Conservation (phyloP, 2,329 filamentous ascomycete species). For the Tolypocladium cylindrosporum region DNA sequence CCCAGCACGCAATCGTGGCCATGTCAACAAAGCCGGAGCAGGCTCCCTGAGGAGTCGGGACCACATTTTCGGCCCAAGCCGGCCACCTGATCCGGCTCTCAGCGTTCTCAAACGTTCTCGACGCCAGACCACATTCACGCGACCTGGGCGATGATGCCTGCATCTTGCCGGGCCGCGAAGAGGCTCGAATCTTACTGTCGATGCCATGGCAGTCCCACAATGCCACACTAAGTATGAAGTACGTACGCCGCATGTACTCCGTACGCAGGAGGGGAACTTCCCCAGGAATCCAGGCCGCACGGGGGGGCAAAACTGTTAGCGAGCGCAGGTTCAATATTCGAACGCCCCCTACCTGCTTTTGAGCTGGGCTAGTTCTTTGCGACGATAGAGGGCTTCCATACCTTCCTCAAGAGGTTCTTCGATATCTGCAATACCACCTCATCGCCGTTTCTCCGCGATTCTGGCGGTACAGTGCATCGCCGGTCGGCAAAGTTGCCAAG, state of each 20-base stretch:
- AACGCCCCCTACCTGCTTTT: background rate
- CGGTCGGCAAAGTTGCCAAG: background rate
- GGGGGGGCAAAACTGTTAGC: no score
- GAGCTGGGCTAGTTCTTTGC: background rate
- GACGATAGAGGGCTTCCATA: background rate
- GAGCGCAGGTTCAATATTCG: background rate
- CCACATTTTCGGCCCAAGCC: background rate
- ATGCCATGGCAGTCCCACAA: background rate
- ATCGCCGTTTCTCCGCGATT: slow-evolving; percentile 3
- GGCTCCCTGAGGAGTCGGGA: background rate
- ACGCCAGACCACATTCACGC: background rate
- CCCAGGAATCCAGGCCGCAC: background rate
- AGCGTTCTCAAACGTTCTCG: background rate
- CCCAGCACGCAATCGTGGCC: background rate
- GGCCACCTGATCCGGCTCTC: background rate
- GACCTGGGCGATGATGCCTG: background rate
- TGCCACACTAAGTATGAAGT: background rate
- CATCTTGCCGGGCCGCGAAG: background rate
- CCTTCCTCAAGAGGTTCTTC: slow-evolving; percentile 8
- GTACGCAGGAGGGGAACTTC: background rate
- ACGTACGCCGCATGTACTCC: background rate
- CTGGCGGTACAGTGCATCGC: slow-evolving; percentile 1
- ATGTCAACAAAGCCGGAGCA: background rate
- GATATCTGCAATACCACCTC: slow-evolving; percentile 6
- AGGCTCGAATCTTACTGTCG: background rate